These are phyloP conservation scores for Luffa acutangula DNA, from an alignment of 306 rosid species.

Conservation along the genomic window DNA sequence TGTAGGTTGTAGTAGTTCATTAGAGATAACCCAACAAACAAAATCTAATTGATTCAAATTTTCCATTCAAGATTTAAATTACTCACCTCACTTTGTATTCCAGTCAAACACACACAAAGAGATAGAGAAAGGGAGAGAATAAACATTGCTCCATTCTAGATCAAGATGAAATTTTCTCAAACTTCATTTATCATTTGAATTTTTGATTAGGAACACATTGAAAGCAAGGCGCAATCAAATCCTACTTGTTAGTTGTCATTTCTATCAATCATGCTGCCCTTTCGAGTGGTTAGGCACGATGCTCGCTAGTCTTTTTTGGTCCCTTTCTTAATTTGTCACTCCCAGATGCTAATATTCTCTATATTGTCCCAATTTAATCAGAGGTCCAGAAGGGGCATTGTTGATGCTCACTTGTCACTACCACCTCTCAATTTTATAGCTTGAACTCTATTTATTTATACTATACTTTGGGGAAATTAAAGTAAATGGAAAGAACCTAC, in stretches of 20 bases:
- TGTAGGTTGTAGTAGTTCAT: background rate
- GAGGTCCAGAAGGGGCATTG: background rate
- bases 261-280: constrained; percentile 28
- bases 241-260: constrained; percentile 15
- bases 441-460: background rate
- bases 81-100: background rate
- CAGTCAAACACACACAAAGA: background rate
- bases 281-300: background rate
- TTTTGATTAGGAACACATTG: background rate
- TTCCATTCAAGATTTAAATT: background rate
- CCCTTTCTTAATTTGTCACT: background rate
- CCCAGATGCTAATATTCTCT: background rate
- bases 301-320: background rate
- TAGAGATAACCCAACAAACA: background rate
- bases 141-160: background rate
- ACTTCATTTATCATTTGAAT: background rate
- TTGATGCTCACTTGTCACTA: background rate
- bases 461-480: background rate
- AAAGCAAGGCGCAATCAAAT: constrained; percentile 15
- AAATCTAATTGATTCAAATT: background rate
- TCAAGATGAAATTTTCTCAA: background rate
- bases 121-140: background rate
- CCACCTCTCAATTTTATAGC: background rate
- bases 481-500: background rate
- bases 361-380: background rate